Conservation (phyloP, 2,329 filamentous ascomycete genomes). For the Mycogone perniciosa region DNA sequence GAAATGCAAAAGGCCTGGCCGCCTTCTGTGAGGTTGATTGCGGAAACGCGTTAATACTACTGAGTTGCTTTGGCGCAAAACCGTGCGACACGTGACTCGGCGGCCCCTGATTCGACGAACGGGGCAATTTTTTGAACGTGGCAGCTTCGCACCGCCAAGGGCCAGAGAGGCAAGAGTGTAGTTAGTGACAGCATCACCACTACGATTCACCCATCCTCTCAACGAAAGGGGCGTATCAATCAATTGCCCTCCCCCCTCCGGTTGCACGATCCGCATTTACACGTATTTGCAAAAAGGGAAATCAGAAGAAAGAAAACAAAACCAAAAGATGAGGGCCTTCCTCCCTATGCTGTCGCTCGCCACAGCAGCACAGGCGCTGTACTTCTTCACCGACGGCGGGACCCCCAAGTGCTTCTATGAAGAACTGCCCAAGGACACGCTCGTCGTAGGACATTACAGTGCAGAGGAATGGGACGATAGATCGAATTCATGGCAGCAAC, state of each 20-base stretch:
- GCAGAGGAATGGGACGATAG: conserved; percentile 78
- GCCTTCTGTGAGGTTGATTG: no score
- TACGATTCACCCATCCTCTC: no score
- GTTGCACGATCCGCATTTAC: no score
- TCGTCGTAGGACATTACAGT: conserved; percentile 88
- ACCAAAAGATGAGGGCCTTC: conserved; percentile 49
- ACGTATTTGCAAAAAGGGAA: neutral
- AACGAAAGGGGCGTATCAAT: no score
- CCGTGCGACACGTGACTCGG: conserved; percentile 28
- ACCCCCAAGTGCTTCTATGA: conserved; percentile 95
- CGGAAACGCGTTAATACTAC: conserved; percentile 1
- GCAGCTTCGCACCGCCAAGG: conserved; percentile 37
- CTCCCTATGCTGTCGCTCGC: conserved; percentile 61
- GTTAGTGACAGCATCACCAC: no score
- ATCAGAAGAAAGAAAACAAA: neutral
- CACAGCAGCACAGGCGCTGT: conserved; percentile 68
- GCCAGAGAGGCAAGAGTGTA: neutral
- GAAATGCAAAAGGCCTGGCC: no score
- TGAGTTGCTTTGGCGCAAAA: conserved; percentile 13
- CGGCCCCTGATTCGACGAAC: conserved; percentile 13
- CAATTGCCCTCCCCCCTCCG: no score
- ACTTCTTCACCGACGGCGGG: conserved; percentile 89
- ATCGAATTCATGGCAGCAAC: conserved; percentile 60
- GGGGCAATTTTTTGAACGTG: conserved; percentile 42
- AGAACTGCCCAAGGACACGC: conserved; percentile 92